phyloP scores from a whole-genome alignment of 139 green algal genomes.

The Nannochloris sp. region DNA sequence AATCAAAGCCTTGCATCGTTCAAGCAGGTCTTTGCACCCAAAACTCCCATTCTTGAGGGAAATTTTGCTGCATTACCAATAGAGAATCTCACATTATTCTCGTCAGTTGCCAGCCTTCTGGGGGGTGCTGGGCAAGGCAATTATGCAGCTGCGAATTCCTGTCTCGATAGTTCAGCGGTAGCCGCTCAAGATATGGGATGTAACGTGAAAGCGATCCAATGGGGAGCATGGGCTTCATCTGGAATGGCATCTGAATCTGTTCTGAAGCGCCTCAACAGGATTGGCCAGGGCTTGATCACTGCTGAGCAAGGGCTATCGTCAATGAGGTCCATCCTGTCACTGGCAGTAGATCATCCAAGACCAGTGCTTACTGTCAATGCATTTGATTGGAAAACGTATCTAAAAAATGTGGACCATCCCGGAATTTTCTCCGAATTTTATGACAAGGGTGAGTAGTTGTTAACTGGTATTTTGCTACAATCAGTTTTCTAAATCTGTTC shows the following conservation, averaged over 20 bases:
- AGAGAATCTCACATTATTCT: constrained; percentile 47
- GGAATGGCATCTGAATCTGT: constrained; percentile 34
- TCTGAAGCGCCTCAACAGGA: constrained; percentile 22
- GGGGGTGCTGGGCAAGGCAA: constrained; percentile 35
- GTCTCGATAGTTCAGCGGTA: constrained; percentile 31
- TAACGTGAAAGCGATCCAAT: constrained; percentile 53
- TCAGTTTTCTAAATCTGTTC: background rate
- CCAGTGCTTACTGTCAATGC: constrained; percentile 20
- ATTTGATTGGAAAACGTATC: constrained; percentile 28
- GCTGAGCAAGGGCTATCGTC: constrained; percentile 32
- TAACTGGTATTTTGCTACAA: background rate
- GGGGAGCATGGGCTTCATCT: constrained; percentile 63
- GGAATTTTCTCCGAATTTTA: constrained; percentile 25
- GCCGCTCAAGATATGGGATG: constrained; percentile 20
- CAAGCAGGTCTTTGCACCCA: constrained; percentile 38
- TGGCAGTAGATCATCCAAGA: background rate
- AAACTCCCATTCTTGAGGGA: constrained; percentile 9
- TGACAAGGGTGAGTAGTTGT: no score
- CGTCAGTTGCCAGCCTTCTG: constrained; percentile 39
- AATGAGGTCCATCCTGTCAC: constrained; percentile 14
- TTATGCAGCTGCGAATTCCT: constrained; percentile 42
- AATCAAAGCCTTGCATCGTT: constrained; percentile 41
- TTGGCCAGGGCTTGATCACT: constrained; percentile 31
- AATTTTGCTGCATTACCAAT: constrained; percentile 6
- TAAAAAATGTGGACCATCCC: background rate